Base-by-base conservation (phyloP, 2,329 filamentous ascomycete genomes). In the Capronia americana region DNA sequence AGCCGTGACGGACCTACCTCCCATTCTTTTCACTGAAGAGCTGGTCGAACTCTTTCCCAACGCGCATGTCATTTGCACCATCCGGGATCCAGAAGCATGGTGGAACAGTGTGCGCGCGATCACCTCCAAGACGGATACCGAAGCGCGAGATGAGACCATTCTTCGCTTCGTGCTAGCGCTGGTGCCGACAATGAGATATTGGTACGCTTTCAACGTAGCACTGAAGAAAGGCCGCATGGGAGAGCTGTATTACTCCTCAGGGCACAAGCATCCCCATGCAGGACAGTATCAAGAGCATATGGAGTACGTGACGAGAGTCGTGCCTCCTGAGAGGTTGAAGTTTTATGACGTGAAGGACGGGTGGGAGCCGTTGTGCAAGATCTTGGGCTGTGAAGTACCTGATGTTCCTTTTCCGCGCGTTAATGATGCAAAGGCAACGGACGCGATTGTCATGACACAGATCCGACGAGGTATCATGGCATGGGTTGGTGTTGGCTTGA, bases 101-200 rank as follows among this genome's bases (percentile, higher is more conserved):
- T 61, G 58, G 58, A 61, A 41, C 34, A 53, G 58, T 30, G 48
- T 61, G 28, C 34, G 44, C 26, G 30, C 2, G 1, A 26, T 61
- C 48, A 51, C 46, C 23, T 20, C 58, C 8, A 61, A 53, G 44
- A 61, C 58, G 8, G 58, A 61, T 8, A 53, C 58, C 3, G 46
- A 61, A 26, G 46, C 38, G 34, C 46, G 58, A 32, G 48, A 53
- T 20, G 58, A 61, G 20, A 61, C 5, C 23, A 44, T 61, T 6
- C 58, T 53, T 5, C 44, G 28, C 23, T 61, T 53, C n/a, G 12
- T 61, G 11, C 46, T 61, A 2, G 58, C 58, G 34, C 58, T 61
- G 46, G 11, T 61, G n/a, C 58, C 58, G 10, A 61, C 46, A n/a
- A 53, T 61, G 58, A 61, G 58, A 26, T 61, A 61, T 53, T 61